These are phyloP conservation scores for Rhizopogon sp. DNA, from an alignment of 768 basidiomycete species.

Conservation along the genomic window DNA sequence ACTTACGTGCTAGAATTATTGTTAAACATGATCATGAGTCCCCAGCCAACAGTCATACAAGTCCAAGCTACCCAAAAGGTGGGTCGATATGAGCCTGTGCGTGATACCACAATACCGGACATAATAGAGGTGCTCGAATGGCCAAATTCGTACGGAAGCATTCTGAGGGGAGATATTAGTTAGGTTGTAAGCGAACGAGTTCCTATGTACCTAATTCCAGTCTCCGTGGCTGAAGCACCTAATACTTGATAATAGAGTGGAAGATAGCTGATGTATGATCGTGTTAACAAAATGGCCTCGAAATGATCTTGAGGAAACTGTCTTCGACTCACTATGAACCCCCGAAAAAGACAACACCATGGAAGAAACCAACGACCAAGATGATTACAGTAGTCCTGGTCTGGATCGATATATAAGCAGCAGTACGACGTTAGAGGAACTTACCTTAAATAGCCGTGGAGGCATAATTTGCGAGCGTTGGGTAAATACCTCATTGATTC, in stretches of 20 bases:
- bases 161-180: constrained; percentile 33
- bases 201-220: constrained; percentile 54
- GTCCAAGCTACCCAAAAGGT: constrained; percentile 61
- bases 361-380: constrained; percentile 54
- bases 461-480: constrained; percentile 67
- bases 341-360: constrained; percentile 59
- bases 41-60: constrained; percentile 57
- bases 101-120: constrained; percentile 54
- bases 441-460: constrained; percentile 66
- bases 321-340: constrained; percentile 23
- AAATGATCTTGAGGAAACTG: too few relatives aligned
- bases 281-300: background rate
- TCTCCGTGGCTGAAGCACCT: constrained; percentile 66
- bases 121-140: constrained; percentile 46
- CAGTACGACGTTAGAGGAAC: background rate
- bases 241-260: constrained; percentile 76
- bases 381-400: constrained; percentile 70
- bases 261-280: constrained; percentile 40
- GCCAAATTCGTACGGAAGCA: constrained; percentile 71
- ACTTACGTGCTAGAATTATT: constrained; percentile 46
- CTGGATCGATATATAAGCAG: constrained; percentile 24
- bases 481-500: constrained; percentile 57
- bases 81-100: constrained; percentile 52
- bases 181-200: background rate
- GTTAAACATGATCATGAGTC: constrained; percentile 68